These are phyloP conservation scores for Rutidosis leptorrhynchoides DNA, from an alignment of 129 eudicot species.

Conservation along the genomic window DNA sequence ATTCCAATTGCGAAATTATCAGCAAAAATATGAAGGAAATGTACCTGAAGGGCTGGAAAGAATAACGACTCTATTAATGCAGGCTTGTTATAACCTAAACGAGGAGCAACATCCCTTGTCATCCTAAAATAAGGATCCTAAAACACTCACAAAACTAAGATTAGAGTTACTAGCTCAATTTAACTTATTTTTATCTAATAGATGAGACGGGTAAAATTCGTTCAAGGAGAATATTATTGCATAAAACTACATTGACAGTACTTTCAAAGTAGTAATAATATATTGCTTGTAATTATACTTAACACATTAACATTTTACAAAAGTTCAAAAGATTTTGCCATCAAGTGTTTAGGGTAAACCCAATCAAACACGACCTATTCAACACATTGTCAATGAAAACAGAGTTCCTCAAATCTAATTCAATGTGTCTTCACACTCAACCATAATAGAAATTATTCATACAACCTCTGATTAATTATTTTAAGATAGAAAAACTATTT, in stretches of 20 bases:
- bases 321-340: too few relatives aligned
- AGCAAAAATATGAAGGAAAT: neutral
- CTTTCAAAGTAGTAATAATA: neutral
- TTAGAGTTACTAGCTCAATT: neutral
- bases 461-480: too few relatives aligned
- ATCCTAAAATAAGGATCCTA: slow-evolving; percentile 98
- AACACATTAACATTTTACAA: too few relatives aligned
- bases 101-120: slow-evolving; percentile 99
- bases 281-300: neutral
- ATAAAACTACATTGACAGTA: neutral
- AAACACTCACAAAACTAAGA: slow-evolving; percentile 4
- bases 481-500: neutral
- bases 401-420: too few relatives aligned
- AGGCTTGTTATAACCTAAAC: slow-evolving; percentile 89
- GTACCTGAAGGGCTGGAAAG: slow-evolving; percentile 98
- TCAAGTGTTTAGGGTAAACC: too few relatives aligned
- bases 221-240: neutral
- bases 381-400: too few relatives aligned
- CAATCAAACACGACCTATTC: too few relatives aligned
- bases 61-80: slow-evolving; percentile 83
- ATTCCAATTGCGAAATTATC: slow-evolving; percentile 12
- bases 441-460: neutral
- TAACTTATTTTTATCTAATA: too few relatives aligned
- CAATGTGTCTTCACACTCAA: neutral
- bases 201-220: neutral